These are phyloP conservation scores for Fusarium staphyleae DNA, from an alignment of 2,329 filamentous ascomycete species.

Conservation along the genomic window DNA sequence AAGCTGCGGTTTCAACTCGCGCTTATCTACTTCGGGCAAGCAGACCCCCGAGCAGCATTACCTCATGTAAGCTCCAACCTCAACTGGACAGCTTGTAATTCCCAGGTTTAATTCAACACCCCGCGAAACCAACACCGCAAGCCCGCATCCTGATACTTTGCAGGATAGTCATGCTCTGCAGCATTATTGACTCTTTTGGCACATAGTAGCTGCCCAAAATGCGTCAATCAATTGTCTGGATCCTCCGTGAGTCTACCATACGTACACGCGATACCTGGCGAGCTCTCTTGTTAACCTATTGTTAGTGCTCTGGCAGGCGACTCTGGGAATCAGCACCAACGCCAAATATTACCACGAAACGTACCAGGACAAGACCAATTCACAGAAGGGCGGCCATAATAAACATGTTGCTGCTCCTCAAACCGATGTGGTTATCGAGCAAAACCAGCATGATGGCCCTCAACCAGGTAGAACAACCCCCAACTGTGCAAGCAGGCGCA, in stretches of 20 bases:
- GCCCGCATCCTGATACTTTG: slow-evolving; percentile 18
- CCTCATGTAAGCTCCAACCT: slow-evolving; percentile 40
- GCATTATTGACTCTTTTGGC: slow-evolving; percentile 35
- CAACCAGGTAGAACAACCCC: slow-evolving; percentile 49
- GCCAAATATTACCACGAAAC: slow-evolving; percentile 49
- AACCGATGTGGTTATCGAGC: slow-evolving; percentile 43
- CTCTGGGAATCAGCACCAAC: slow-evolving; percentile 48
- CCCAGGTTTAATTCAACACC: slow-evolving; percentile 17
- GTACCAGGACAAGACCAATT: slow-evolving; percentile 42
- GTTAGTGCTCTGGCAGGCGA: slow-evolving; percentile 57
- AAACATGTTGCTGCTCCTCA: slow-evolving; percentile 45
- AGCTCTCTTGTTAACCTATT: slow-evolving; percentile 34
- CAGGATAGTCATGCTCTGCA: slow-evolving; percentile 43
- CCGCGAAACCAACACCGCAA: slow-evolving; percentile 32
- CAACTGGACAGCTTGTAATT: slow-evolving; percentile 44
- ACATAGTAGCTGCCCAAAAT: slow-evolving; percentile 50
- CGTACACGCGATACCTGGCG: slow-evolving; percentile 33
- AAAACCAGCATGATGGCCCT: slow-evolving; percentile 37
- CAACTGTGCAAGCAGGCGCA: not conserved
- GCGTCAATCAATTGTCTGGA: slow-evolving; percentile 51
- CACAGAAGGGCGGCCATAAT: slow-evolving; percentile 39
- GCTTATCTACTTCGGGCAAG: slow-evolving; percentile 18
- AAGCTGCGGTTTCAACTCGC: not conserved
- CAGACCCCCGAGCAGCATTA: slow-evolving; percentile 28
- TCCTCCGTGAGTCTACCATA: slow-evolving; percentile 48